Percentiles rank a stretch among this genome's conserved stretches.
phyloP scores from a whole-genome alignment of 1,284 basidiomycete genomes.

The Inonotus hispidus region DNA sequence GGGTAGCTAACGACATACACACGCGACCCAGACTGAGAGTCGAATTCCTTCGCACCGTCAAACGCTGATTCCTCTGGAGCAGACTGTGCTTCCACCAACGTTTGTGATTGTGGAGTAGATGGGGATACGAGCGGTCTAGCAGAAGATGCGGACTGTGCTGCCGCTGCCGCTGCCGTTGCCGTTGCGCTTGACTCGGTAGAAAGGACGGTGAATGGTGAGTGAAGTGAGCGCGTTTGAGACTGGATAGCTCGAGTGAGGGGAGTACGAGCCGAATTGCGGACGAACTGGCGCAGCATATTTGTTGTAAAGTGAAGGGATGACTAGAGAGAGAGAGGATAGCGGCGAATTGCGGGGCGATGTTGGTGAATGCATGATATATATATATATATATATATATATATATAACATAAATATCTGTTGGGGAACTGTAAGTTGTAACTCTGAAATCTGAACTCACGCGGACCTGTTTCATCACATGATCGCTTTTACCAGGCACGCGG shows the following conservation, averaged over 20 bases:
- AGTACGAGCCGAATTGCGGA: background rate
- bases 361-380: background rate
- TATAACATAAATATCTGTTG: background rate
- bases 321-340: background rate
- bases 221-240: conserved; percentile 6
- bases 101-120: no score
- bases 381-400: background rate
- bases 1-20: conserved; percentile 66
- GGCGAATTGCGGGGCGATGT: background rate
- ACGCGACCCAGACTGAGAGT: conserved; percentile 36
- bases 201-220: conserved; percentile 12
- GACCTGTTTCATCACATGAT: background rate
- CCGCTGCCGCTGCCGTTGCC: background rate
- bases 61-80: background rate
- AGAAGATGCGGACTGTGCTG: background rate
- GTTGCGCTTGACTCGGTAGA: background rate
- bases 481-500: background rate
- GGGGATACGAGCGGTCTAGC: no score
- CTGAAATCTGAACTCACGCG: background rate
- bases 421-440: no score
- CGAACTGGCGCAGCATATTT: background rate
- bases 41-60: background rate
- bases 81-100: no score
- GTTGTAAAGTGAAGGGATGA: no score
- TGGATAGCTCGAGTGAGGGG: background rate